Evolutionary conservation across 2,329 filamentous ascomycete species (phyloP).

Genomic region (Cladosporium austrohemisphaericum): DNA sequence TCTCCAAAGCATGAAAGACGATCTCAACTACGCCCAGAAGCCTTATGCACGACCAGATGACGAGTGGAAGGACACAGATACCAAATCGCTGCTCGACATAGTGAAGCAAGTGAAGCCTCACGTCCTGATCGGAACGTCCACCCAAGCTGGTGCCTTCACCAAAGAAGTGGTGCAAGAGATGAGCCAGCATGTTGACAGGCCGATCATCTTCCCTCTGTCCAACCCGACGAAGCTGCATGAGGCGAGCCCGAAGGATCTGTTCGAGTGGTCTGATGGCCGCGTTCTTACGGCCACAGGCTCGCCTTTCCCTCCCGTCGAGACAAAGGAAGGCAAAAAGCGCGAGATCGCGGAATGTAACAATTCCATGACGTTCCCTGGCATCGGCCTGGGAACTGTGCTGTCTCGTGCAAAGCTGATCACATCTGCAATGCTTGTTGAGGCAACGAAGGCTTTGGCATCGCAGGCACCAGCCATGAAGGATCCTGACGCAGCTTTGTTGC

Average conservation of each 20-base stretch:
- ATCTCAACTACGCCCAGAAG: conserved; percentile 64
- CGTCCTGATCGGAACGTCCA: conserved; percentile 80
- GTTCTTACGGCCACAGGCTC: conserved; percentile 79
- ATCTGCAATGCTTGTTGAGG: conserved; percentile 77
- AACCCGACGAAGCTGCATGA: conserved; percentile 84
- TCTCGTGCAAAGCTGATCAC: conserved; percentile 64
- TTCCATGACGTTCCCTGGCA: conserved; percentile 78
- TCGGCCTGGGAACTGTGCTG: conserved; percentile 75
- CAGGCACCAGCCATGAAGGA: conserved; percentile 68
- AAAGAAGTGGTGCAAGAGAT: conserved; percentile 71
- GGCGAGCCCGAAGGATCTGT: conserved; percentile 71
- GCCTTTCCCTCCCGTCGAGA: conserved; percentile 71
- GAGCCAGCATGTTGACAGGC: conserved; percentile 66
- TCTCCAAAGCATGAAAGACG: conserved; percentile 57
- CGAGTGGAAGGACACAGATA: conserved; percentile 59
- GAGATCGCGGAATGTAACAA: conserved; percentile 84
- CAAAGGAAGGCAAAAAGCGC: conserved; percentile 48
- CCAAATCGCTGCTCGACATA: conserved; percentile 60
- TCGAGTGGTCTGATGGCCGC: conserved; percentile 72
- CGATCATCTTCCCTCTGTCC: conserved; percentile 84
- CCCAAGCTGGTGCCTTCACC: conserved; percentile 71
- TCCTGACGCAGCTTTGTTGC: conserved; percentile 63
- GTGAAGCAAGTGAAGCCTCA: conserved; percentile 71
- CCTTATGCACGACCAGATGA: conserved; percentile 61
- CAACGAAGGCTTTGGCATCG: conserved; percentile 67